Evolutionary conservation across 1,284 basidiomycete genomes (phyloP), one percentile per base, ranked within the genome.

Genomic region (Mycosarcoma maydis): DNA sequence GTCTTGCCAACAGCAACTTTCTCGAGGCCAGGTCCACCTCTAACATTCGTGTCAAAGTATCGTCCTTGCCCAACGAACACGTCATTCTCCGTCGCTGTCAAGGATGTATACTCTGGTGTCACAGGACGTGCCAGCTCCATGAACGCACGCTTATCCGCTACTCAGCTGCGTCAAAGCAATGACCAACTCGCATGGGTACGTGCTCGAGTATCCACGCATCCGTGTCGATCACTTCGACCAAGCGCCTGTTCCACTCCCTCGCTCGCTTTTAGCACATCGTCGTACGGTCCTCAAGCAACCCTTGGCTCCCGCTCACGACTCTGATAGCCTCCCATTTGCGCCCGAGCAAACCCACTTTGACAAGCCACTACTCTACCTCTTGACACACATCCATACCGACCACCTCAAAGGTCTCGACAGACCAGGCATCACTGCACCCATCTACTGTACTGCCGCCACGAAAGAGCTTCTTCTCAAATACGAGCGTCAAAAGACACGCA

Each of bases 361-460:
- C 40, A 60, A 57, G 29, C 67, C 73, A 1, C 42, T 71, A 20
- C 53, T 78, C 50, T 72, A 77, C 37, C 66, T 80, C 20, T 56
- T 80, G 19, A 75, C 76, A 5, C 78, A 80, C 50, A 60, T 73
- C n/a, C 78, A 80, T 44, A 73, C 76, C 20, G 78, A 80, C 47
- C 78, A 80, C 45, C 71, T 78, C 55, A 62, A 54, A 34, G 78
- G 78, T 2, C 68, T 80, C 29, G 60, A 68, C 16, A 38, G 57
- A 22, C 68, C 66, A 9, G 64, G 58, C 20, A 58, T 70, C 48
- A 58, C 57, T 4, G 70, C 68, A 10, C 59, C 68, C 17, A 70
- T 80, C 66, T 76, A 75, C 38, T 80, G 78, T 50, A 73, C 61
- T 10, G 20, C 36, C 6, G 50, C 65, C 30, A 78, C 76, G 27